phyloP scores from a whole-genome alignment of 495 filamentous ascomycete genomes.

The Lepidopterella palustris region DNA sequence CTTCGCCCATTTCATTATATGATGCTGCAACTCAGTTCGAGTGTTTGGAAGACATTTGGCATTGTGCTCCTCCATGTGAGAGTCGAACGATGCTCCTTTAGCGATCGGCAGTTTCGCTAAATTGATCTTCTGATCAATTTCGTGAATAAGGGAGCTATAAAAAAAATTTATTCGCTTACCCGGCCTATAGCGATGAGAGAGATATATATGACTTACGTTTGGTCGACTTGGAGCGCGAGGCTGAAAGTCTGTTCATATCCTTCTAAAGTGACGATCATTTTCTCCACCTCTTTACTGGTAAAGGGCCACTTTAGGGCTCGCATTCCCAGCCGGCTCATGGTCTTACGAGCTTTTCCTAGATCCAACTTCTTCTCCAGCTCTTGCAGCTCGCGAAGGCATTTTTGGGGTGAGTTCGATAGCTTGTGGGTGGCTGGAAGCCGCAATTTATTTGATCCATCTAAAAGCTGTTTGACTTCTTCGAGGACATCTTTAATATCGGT shows the following conservation, averaged over 20 bases:
- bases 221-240: neutral
- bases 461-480: conserved; percentile 6
- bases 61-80: conserved; percentile 12
- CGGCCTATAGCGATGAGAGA: neutral
- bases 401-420: conserved; percentile 9
- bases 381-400: conserved; percentile 32
- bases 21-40: conserved; percentile 16
- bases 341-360: conserved; percentile 33
- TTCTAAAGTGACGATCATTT: conserved; percentile 32
- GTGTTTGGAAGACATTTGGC: conserved; percentile 19
- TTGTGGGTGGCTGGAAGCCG: conserved; percentile 8
- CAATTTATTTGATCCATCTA: conserved; percentile 5
- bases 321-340: conserved; percentile 6
- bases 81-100: conserved; percentile 21
- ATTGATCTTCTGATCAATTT: conserved; percentile 1
- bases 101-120: conserved; percentile 9
- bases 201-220: neutral
- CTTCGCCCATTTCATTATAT: conserved; percentile 18
- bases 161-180: neutral
- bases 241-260: conserved; percentile 14
- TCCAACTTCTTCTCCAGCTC: conserved; percentile 17
- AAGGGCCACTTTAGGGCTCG: conserved; percentile 40
- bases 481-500: conserved; percentile 11
- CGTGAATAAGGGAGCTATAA: neutral
- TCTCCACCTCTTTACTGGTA: conserved; percentile 35